Evolutionary conservation across 2,329 filamentous ascomycete genomes (phyloP).

Genomic region (Claviceps pusilla): DNA sequence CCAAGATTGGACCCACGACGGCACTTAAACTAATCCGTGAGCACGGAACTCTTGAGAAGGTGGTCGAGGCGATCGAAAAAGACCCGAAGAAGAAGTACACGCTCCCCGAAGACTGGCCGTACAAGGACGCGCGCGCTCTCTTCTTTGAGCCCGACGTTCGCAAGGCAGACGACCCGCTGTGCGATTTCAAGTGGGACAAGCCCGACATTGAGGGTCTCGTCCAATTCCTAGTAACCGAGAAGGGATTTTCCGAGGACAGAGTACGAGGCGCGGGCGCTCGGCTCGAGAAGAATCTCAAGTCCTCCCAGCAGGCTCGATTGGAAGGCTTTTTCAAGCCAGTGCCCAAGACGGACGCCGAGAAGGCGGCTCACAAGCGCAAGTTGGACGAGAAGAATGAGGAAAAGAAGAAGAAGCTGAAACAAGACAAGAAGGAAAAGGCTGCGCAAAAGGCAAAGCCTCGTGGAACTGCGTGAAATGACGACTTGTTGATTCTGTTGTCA

Average conservation of each 20-base stretch:
- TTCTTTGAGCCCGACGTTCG: slow-evolving; percentile 88
- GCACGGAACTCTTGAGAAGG: slow-evolving; percentile 71
- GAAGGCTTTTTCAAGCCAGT: slow-evolving; percentile 96
- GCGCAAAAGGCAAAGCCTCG: slow-evolving; percentile 77
- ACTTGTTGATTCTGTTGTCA: neutral
- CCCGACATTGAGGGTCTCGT: slow-evolving; percentile 84
- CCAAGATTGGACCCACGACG: slow-evolving; percentile 82
- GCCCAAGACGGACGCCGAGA: slow-evolving; percentile 75
- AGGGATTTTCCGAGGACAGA: slow-evolving; percentile 92
- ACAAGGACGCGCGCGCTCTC: slow-evolving; percentile 73
- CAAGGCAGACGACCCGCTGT: slow-evolving; percentile 65
- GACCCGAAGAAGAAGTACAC: slow-evolving; percentile 66
- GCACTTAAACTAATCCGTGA: slow-evolving; percentile 90
- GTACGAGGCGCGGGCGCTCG: slow-evolving; percentile 66
- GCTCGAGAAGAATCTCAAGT: slow-evolving; percentile 81
- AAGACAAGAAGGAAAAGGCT: slow-evolving; percentile 90
- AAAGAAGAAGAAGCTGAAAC: slow-evolving; percentile 90
- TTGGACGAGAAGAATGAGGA: slow-evolving; percentile 81
- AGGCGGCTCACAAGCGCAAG: slow-evolving; percentile 78
- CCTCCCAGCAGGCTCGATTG: slow-evolving; percentile 73
- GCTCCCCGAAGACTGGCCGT: slow-evolving; percentile 95
- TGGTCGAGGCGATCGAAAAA: slow-evolving; percentile 65
- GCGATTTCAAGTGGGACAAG: slow-evolving; percentile 95
- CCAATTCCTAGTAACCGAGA: slow-evolving; percentile 79
- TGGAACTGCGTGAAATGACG: slow-evolving; percentile 31